Evolutionary conservation across 176 grass and related monocot species (phyloP).

Genomic region (Pontederia crassipes): DNA sequence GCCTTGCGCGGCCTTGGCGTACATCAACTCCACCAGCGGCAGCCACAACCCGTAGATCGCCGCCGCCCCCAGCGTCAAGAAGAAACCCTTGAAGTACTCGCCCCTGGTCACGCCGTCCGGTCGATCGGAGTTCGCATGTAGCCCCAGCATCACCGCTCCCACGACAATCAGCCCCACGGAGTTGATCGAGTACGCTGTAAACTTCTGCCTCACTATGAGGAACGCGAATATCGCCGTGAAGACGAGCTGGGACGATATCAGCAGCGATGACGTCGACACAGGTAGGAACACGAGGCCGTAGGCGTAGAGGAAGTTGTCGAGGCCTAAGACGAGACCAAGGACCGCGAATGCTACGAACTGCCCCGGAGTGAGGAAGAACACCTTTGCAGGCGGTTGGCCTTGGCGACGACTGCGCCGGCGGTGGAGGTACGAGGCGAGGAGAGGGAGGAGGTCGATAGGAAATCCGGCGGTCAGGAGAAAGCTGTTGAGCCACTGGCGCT

Average conservation of each 20-base stretch:
- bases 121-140: neutral
- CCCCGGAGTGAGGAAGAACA: too few species aligned
- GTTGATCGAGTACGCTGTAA: too few species aligned
- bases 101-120: neutral
- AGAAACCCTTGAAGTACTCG: neutral
- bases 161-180: neutral
- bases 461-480: conserved; percentile 52
- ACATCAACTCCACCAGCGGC: neutral
- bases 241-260: too few species aligned
- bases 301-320: too few species aligned
- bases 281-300: too few species aligned
- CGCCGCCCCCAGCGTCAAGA: neutral
- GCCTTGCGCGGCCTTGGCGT: neutral
- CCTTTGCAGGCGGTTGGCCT: too few species aligned
- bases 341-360: too few species aligned
- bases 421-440: conserved; percentile 30
- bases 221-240: too few species aligned
- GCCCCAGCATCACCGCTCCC: neutral
- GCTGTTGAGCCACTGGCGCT: conserved; percentile 57
- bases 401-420: neutral
- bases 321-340: too few species aligned
- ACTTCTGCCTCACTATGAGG: too few species aligned
- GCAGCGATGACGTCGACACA: too few species aligned
- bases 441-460: conserved; percentile 49
- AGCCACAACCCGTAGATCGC: neutral